A percentile compares a stretch with the other conserved stretches of the same genome.
Evolutionary conservation across 176 grass and related monocot species (phyloP).

Genomic region (Melocanna baccifera): DNA sequence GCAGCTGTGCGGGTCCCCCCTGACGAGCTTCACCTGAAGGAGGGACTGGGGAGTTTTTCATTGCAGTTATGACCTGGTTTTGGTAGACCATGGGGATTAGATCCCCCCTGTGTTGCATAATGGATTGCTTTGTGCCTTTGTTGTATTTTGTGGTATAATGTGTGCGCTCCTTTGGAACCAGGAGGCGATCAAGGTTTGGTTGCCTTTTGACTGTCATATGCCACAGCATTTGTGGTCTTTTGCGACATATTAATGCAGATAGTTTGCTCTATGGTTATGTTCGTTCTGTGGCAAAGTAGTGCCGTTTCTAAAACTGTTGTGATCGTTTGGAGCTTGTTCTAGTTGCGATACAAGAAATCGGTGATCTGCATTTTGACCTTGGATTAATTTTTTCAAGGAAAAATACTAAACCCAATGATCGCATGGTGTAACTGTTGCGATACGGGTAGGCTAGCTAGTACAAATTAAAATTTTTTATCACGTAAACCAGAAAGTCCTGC

Average conservation of each 20-base stretch:
- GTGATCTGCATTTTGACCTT: not conserved
- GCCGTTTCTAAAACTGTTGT: not conserved
- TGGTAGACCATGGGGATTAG: not conserved
- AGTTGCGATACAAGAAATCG: not conserved
- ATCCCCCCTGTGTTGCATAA: not conserved
- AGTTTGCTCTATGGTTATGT: not conserved
- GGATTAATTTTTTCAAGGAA: not conserved
- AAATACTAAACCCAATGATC: too few species aligned
- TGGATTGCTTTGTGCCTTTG: not conserved
- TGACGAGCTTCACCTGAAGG: constrained; percentile 60
- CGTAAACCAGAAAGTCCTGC: too few species aligned
- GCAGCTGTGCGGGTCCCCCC: constrained; percentile 62
- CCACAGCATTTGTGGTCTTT: constrained; percentile 35
- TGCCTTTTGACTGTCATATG: not conserved
- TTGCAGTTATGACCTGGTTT: constrained; percentile 18
- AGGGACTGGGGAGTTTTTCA: not conserved
- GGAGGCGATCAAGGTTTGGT: not conserved
- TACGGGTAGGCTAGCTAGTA: too few species aligned
- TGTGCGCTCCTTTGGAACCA: not conserved
- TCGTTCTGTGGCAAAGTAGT: not conserved
- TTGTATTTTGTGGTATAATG: constrained; percentile 11
- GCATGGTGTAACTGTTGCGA: too few species aligned
- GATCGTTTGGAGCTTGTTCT: not conserved
- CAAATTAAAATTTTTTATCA: too few species aligned
- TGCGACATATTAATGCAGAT: not conserved